Percentiles rank a stretch among this genome's conserved stretches.
Conservation (phyloP, 495 filamentous ascomycete genomes). For the Podospora didyma region DNA sequence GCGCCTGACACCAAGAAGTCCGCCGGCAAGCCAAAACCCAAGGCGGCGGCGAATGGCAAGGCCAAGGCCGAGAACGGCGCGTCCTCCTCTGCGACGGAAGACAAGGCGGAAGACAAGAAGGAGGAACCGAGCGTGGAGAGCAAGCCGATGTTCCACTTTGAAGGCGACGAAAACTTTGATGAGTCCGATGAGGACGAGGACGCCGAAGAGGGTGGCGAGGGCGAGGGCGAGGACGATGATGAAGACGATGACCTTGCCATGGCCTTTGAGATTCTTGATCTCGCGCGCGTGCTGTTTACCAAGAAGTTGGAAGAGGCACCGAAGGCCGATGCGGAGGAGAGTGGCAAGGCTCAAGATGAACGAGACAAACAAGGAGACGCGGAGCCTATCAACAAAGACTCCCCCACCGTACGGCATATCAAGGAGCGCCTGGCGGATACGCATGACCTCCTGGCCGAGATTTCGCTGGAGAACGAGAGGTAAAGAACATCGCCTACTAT, state of each 20-base stretch:
- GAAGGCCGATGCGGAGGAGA: conserved; percentile 36
- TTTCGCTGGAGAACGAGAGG: conserved; percentile 88
- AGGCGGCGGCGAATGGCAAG: conserved; percentile 17
- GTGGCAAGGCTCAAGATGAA: conserved; percentile 51
- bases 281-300: conserved; percentile 75
- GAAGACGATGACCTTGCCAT: conserved; percentile 88
- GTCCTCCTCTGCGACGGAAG: conserved; percentile 23
- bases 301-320: conserved; percentile 44
- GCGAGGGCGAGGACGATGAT: conserved; percentile 57
- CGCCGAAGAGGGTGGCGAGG: conserved; percentile 37
- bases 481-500: too few species aligned
- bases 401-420: conserved; percentile 53
- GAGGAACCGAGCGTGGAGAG: conserved; percentile 32
- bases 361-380: conserved; percentile 52
- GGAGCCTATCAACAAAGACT: conserved; percentile 37
- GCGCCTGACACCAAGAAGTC: conserved; percentile 58
- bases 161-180: conserved; percentile 89
- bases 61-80: conserved; percentile 24
- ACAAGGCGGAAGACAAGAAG: conserved; percentile 50
- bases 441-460: conserved; percentile 87
- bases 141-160: conserved; percentile 85
- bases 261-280: conserved; percentile 88
- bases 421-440: conserved; percentile 86
- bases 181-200: conserved; percentile 64
- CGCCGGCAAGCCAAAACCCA: conserved; percentile 35